Evolutionary conservation across 1,284 basidiomycete species (phyloP), one percentile per base, ranked within the genome.

Genomic region (Ustanciosporium gigantosporum): DNA sequence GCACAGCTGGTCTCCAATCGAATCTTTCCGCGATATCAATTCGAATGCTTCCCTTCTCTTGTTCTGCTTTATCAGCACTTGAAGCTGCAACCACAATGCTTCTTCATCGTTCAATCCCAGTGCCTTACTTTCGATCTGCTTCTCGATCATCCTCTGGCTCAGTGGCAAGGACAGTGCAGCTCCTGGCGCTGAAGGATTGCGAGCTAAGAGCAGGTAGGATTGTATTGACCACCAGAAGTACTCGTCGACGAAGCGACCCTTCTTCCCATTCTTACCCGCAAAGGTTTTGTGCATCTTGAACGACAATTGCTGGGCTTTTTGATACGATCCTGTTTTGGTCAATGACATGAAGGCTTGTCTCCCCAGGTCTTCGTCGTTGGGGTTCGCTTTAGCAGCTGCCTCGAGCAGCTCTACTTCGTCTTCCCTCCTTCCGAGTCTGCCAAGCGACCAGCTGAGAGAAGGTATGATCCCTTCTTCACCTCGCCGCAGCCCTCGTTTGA

Each of bases 201-300:
- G 64, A 15, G 78, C 64, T 24, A 78, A 88, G n/a, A 91, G 83
- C 29, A 90, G 82, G 9, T 88, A 85, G 56, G 87, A 84, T 68
- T 89, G 86, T 22, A 89, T 83, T 57, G 83, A 87, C 89, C 89
- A 92, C 77, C 88, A 91, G 32, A 90, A 79, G 76, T 88, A 91
- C 36, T 86, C 82, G 45, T 89, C 87, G 16, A 42, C 52, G 88
- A 89, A 92, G 73, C 88, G 90, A 25, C 89, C 78, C 74, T 88
- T 90, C 36, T 85, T 82, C 44, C 88, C 86, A 79, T 86, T 85
- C 70, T 84, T 56, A 86, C 81, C 86, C 88, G 61, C 35, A 39
- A 40, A 55, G 31, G 59, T 31, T 65, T 71, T 53, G 35, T 55
- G 58, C 50, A 69, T 36, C 39, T 51, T 39, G 15, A 47, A 21